Evolutionary conservation across 345 rosid genomes (phyloP), one percentile per base, ranked within the genome.

Genomic region (Lepidium africanum): DNA sequence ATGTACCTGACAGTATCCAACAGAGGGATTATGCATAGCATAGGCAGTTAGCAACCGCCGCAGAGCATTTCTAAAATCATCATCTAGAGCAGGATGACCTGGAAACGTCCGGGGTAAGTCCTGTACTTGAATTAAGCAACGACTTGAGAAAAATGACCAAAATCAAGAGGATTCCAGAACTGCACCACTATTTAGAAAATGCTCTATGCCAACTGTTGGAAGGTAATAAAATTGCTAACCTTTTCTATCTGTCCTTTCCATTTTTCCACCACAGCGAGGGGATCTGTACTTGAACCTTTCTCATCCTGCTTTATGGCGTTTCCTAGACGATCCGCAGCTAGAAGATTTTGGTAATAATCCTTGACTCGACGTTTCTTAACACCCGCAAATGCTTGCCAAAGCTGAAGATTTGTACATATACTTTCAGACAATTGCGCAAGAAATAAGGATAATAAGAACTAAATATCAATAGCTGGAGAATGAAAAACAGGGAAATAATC

Each of bases 91-190:
- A 63, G 99, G 99, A 83, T 94, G 97, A 73, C 99, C 97, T 17
- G 97, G 99, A 69, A 94, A 94, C 68, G 99, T 94, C 71, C 97
- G 87, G 65, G 97, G 99, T 81, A 94, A 83, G 81, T 94, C 99
- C 97, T 94, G 86, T 71, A 83, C 17, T 74, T 52, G 60, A 69
- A 58, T 70, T 46, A 75, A 73, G 55, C 42, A 70, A 70, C 41
- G n/a, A 67, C 11, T 33, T 17, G 77, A 60, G 61, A 5, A 50
- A 69, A 69, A 32, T 50, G 9, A 67, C 60, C 51, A 63, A 9
- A 33, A 65, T 53, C 58, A 59, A 63, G 27, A n/a, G 8, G 70
- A 47, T 2, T 54, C 38, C 62, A 51, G 69, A 53, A 40, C 25
- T 52, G 48, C 30, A 19, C 15, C 46, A 50, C 27, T 17, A 50